phyloP scores from a whole-genome alignment of 495 filamentous ascomycete genomes.

The Penicillium cinerascens region DNA sequence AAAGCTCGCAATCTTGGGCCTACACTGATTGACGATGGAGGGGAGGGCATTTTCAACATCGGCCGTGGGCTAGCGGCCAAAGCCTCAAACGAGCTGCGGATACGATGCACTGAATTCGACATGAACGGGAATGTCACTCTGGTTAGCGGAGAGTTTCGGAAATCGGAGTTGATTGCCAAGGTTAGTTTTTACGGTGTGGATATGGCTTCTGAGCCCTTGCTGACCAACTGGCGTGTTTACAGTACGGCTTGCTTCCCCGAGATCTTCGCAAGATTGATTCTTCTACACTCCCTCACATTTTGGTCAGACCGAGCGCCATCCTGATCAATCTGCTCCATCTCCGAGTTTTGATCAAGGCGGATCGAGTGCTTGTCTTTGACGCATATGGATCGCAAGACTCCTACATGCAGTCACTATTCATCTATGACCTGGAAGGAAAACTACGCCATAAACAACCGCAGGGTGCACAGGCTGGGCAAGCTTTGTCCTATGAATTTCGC shows the following conservation, averaged over 20 bases:
- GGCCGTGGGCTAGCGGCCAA: slow-evolving; percentile 64
- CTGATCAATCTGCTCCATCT: slow-evolving; percentile 92
- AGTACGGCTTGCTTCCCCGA: slow-evolving; percentile 94
- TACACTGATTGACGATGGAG: slow-evolving; percentile 37
- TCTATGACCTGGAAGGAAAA: slow-evolving; percentile 79
- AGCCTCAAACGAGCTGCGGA: slow-evolving; percentile 70
- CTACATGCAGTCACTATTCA: slow-evolving; percentile 91
- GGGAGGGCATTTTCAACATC: slow-evolving; percentile 43
- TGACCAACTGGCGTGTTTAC: slow-evolving; percentile 1
- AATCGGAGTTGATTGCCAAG: slow-evolving; percentile 93
- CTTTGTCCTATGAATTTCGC: slow-evolving; percentile 63
- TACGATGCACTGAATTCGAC: slow-evolving; percentile 94
- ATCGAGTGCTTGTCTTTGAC: slow-evolving; percentile 92
- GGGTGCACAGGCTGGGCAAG: slow-evolving; percentile 43
- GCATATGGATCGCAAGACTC: slow-evolving; percentile 93
- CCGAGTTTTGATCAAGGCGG: slow-evolving; percentile 87
- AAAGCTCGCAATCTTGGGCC: slow-evolving; percentile 14
- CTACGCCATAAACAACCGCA: slow-evolving; percentile 52
- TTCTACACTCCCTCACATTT: slow-evolving; percentile 94
- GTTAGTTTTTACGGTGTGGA: slow-evolving; percentile 45
- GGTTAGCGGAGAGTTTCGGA: slow-evolving; percentile 94
- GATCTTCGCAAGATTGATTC: slow-evolving; percentile 98
- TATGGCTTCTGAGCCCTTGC: neutral
- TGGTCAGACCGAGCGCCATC: slow-evolving; percentile 90
- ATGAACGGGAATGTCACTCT: slow-evolving; percentile 91